Evolutionary conservation across 352 stramenopile genomes (phyloP), one percentile per base, ranked within the genome.

Genomic region (Phytopythium kandeliae): DNA sequence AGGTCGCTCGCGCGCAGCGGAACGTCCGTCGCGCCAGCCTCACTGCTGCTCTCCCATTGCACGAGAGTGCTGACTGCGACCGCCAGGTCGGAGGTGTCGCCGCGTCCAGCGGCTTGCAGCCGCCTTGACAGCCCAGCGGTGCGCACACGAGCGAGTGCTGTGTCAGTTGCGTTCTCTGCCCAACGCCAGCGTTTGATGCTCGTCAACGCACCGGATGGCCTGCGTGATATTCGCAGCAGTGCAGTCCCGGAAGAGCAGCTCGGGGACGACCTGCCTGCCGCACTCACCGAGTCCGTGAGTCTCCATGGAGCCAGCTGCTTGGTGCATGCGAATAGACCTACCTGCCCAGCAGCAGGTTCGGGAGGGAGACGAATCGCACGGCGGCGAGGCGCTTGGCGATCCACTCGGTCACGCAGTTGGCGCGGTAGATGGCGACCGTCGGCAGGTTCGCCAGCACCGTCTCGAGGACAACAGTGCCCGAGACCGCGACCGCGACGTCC

Each of bases 341-440:
- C 74, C 65, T 67, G 38, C 73, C 73, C 6, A 85, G 62, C 17
- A 92, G 54, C 0, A 92, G 57, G 48, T 89, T 92, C 11, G 81
- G 81, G 17, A 92, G 55, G 8, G 81, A 89, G n/a, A 92, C 78
- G 46, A 80, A 89, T 4, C 61, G 58, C n/a, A 89, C 81, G 10
- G 76, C 69, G 22, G 72, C 75, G 19, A 89, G 54, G 12, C 54
- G 57, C 47, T 69, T 63, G 4, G 65, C 76, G 35, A 89, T 60
- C 48, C 71, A 53, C 46, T 87, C 78, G 0, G 81, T 89, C 21
- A 92, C 1, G 8, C 42, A 48, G 40, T 89, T 90, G 11, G 78
- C 76, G 11, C 77, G 76, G 41, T 89, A 92, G 30, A 92, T 76
- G 24, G 86, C 76, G 13, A 89, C 53, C 1, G 78, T 92, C 2